These are phyloP conservation scores for Quercus tomentella DNA, from an alignment of 331 rosid species.

Conservation along the genomic window DNA sequence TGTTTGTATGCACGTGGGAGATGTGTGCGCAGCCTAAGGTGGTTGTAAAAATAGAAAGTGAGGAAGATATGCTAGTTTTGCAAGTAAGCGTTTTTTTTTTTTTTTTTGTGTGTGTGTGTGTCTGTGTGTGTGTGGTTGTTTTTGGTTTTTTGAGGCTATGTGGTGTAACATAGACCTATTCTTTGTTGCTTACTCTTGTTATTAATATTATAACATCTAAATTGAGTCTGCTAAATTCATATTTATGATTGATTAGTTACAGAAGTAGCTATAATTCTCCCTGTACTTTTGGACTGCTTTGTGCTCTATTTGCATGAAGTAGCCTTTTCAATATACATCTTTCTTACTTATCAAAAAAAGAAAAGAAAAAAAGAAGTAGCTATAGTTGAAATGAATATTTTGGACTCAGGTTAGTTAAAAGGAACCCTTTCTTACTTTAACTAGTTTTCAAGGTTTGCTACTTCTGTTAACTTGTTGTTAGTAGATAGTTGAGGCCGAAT, in stretches of 20 bases:
- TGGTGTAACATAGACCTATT: not conserved
- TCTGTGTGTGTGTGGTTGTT: no score
- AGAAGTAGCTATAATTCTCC: not conserved
- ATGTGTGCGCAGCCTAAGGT: constrained; percentile 97
- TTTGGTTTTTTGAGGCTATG: not conserved
- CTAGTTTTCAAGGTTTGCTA: not conserved
- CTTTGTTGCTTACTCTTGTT: not conserved
- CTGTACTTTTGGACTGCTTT: no score
- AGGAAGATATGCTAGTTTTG: constrained; percentile 86
- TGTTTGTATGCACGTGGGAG: constrained; percentile 75
- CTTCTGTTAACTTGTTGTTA: not conserved
- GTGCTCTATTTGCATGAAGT: no score
- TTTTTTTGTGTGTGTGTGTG: not conserved
- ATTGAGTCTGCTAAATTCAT: not conserved
- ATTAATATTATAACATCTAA: not conserved
- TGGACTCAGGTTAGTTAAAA: not conserved
- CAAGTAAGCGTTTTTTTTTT: constrained; percentile 47
- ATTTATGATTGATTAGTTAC: not conserved
- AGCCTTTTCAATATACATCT: no score
- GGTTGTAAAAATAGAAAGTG: constrained; percentile 87
- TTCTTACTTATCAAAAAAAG: no score
- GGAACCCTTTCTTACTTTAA: not conserved
- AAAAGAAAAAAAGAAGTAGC: not conserved
- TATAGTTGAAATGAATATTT: not conserved
- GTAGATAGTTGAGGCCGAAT: not conserved